Percentiles rank a stretch among this genome's conserved stretches.
Conservation (phyloP, 2,329 filamentous ascomycete genomes). For the Plectosphaerella cucumerina region DNA sequence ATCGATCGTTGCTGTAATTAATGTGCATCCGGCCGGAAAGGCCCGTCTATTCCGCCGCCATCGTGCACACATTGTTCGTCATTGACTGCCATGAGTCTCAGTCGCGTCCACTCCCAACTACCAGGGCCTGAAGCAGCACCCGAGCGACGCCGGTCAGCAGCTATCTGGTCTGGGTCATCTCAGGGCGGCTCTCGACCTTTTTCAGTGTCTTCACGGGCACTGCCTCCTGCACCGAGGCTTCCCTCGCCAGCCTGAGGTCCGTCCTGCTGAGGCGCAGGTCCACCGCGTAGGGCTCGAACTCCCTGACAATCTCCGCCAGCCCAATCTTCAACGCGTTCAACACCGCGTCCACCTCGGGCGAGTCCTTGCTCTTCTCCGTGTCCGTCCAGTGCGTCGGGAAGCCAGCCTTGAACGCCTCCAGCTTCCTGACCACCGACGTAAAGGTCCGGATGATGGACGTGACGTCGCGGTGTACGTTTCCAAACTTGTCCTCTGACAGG, state of each 20-base stretch:
- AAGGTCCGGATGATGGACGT: slow-evolving; percentile 69
- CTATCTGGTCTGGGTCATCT: slow-evolving; percentile 21
- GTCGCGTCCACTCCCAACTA: no score
- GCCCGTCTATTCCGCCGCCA: no score
- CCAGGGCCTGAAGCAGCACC: no score
- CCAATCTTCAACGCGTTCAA: slow-evolving; percentile 60
- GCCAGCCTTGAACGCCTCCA: slow-evolving; percentile 61
- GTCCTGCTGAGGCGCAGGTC: slow-evolving; percentile 65
- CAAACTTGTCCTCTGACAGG: slow-evolving; percentile 75
- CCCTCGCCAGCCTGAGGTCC: slow-evolving; percentile 71
- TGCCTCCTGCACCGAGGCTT: slow-evolving; percentile 43
- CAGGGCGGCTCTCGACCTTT: slow-evolving; percentile 12
- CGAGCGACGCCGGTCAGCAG: no score
- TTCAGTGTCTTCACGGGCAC: slow-evolving; percentile 25
- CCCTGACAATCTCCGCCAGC: slow-evolving; percentile 60
- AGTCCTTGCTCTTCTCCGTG: slow-evolving; percentile 49
- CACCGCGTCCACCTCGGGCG: slow-evolving; percentile 68
- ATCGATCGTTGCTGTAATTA: no score
- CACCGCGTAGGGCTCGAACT: slow-evolving; percentile 70
- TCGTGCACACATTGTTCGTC: no score
- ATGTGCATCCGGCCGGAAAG: no score
- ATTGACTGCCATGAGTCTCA: no score
- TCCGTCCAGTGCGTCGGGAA: slow-evolving; percentile 77
- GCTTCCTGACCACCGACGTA: slow-evolving; percentile 61
- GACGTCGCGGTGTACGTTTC: slow-evolving; percentile 81